phyloP scores from a whole-genome alignment of 2,329 filamentous ascomycete species.

The Penicillium sp. region DNA sequence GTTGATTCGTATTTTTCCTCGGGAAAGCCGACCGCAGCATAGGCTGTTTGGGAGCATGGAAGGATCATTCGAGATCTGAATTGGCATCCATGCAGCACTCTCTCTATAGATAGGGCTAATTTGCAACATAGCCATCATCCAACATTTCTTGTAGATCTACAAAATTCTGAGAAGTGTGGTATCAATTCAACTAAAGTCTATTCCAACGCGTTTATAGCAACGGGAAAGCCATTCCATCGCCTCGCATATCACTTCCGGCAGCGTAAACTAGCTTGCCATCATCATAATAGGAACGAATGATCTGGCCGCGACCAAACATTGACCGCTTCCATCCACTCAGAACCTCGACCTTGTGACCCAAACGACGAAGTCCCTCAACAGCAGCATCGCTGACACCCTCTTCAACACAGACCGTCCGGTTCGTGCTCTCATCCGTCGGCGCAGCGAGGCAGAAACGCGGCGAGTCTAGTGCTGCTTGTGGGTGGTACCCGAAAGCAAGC shows the following conservation, averaged over 20 bases:
- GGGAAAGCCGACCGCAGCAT: no score
- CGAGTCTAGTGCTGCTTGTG: slow-evolving; percentile 86
- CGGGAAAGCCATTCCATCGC: slow-evolving; percentile 75
- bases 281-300: slow-evolving; percentile 62
- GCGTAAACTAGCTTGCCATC: slow-evolving; percentile 77
- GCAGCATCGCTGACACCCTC: slow-evolving; percentile 23
- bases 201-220: slow-evolving; percentile 6
- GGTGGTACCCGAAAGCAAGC: slow-evolving; percentile 75
- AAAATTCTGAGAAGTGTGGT: background rate
- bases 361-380: slow-evolving; percentile 20
- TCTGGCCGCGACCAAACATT: slow-evolving; percentile 25
- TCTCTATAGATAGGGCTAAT: no score
- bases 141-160: background rate
- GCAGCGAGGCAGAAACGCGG: slow-evolving; percentile 87
- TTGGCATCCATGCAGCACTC: no score
- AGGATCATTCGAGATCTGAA: no score
- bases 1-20: no score
- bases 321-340: slow-evolving; percentile 21
- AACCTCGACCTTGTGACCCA: slow-evolving; percentile 25
- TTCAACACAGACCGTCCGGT: slow-evolving; percentile 24
- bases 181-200: background rate
- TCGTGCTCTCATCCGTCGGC: slow-evolving; percentile 56
- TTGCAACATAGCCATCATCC: no score
- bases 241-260: slow-evolving; percentile 83
- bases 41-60: no score